Base-by-base conservation (phyloP, 352 stramenopile species). In the Discostella stelligera region DNA sequence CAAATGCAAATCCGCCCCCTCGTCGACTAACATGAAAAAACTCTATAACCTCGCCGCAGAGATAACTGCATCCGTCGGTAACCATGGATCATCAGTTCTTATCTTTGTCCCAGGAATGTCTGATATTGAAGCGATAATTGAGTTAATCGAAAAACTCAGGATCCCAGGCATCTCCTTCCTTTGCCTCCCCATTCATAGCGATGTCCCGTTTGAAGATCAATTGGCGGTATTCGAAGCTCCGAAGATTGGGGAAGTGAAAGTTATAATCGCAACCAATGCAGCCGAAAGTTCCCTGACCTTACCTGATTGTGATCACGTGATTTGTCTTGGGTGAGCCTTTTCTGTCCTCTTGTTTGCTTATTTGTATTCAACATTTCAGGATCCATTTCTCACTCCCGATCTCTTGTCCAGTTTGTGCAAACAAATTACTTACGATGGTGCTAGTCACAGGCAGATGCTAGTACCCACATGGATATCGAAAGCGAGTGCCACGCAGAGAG, bases 391-490 rank as follows among this genome's bases (percentile, higher is more conserved):
- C 49, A 56, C 10, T 56, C 49, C 20, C 20, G 5, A 16, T 56
- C 18, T 30, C 16, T 60, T 25, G 52, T 32, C n/a, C 21, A 66
- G 66, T 46, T 74, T 92, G 6, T 89, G 83, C 62, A 93, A 93
- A 46, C 80, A 94, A 66, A 92, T 96, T 59, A 60, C 84, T 6
- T 96, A 95, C 77, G 91, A 94, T 62, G 20, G 75, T 23, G 39
- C 39, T 4, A 93, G 68, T 49, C 89, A 95, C 68, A 70, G 90
- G 14, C 82, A 93, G 63, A 88, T 94, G 68, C 64, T 94, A 2
- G 72, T 73, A 1, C 74, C 87, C 0, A 79, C 72, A n/a, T 99
- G 96, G 96, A 98, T 98, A 71, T 98, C 95, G 16, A 91, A 87
- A 54, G 95, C 96, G 10, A 97, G 92, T 54, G 94, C 94, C 2